These are phyloP conservation scores for Eucalyptus polybractea DNA, from an alignment of 345 rosid genomes.

Conservation along the genomic window DNA sequence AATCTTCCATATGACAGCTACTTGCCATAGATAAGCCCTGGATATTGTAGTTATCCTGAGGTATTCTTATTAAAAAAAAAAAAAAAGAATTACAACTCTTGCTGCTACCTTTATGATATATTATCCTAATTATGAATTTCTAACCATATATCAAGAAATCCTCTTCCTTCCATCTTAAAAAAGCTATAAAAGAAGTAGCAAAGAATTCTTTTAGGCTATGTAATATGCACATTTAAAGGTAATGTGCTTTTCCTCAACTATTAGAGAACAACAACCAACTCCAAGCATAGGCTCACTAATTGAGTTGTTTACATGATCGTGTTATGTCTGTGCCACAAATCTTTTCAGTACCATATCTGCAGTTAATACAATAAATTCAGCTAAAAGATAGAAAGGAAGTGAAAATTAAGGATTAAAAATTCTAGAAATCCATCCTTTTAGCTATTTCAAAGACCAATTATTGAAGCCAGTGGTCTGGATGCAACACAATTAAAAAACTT, in stretches of 20 bases:
- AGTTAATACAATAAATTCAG: neutral
- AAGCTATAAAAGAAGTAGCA: neutral
- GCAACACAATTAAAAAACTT: neutral
- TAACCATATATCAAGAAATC: neutral
- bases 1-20: neutral
- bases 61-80: neutral
- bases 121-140: neutral
- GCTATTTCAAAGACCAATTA: neutral
- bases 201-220: neutral
- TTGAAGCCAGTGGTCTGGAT: neutral
- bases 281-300: neutral
- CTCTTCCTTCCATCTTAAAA: neutral
- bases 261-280: neutral
- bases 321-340: neutral
- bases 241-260: neutral
- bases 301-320: neutral
- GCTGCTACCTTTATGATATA: neutral
- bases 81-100: neutral
- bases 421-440: neutral
- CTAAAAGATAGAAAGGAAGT: neutral
- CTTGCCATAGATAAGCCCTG: neutral
- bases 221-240: neutral
- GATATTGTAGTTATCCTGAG: neutral
- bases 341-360: neutral
- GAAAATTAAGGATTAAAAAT: neutral